These are phyloP conservation scores for Lathyrus aphaca DNA, from an alignment of 306 rosid species.

Conservation along the genomic window DNA sequence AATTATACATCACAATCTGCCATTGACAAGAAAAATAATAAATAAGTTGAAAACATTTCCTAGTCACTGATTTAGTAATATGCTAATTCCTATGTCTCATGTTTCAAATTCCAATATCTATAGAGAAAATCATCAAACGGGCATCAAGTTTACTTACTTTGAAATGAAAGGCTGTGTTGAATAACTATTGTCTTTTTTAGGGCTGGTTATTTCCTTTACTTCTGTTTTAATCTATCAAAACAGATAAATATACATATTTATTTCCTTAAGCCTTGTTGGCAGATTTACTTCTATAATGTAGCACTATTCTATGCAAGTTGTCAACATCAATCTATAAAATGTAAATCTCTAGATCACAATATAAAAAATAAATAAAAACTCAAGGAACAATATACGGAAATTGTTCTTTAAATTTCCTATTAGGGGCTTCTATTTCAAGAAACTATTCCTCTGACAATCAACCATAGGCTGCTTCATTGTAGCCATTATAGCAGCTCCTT, in stretches of 20 bases:
- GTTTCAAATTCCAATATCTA: neutral
- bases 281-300: constrained; percentile 4
- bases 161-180: constrained; percentile 1
- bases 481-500: too few species aligned
- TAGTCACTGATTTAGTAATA: neutral
- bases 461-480: too few species aligned
- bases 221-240: neutral
- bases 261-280: neutral
- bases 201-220: neutral
- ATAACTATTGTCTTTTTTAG: neutral
- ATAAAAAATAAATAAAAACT: too few species aligned
- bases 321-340: too few species aligned
- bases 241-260: neutral
- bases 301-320: neutral
- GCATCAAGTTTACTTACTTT: neutral
- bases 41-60: neutral
- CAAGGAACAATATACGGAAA: too few species aligned
- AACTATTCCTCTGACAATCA: too few species aligned
- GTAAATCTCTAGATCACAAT: too few species aligned
- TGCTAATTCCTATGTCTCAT: neutral
- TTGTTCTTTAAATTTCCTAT: too few species aligned
- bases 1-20: neutral
- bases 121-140: neutral
- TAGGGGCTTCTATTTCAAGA: too few species aligned
- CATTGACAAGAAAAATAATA: neutral